Base-by-base conservation (phyloP, 306 rosid species). In the Malus fusca region DNA sequence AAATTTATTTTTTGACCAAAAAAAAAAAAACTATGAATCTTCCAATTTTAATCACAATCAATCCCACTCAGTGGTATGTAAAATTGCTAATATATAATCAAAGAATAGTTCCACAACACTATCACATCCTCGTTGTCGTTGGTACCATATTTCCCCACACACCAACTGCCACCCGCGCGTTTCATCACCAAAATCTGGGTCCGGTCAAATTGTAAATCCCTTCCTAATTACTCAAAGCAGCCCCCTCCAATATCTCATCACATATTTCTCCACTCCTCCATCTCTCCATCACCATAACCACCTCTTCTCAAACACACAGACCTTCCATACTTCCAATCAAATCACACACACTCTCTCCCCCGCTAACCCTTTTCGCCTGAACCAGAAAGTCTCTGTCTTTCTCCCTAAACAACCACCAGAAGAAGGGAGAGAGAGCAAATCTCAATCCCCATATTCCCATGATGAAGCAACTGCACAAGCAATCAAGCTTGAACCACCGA, bases 381-480 rank as follows among this genome's bases (percentile, higher is more conserved):
- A 14, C 40, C 66, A 13, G 37, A 61, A 61, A 61, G 66, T 61
- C 37, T 61, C 11, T 14, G 21, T 14, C 66, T 26, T 61, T 62
- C 33, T 62, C 31, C 44, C 61, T 28, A 52, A 30, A 15, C 56
- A 64, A 37, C 37, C 37, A 30, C 30, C 37, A 37, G 52, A 21
- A 25, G 37, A 25, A 69, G 15, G 26, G 37, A 43, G 14, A 26
- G 14, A 25, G 42, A 46, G 40, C 3, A 3, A 66, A 61, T 23
- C 31, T 22, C 33, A 61, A 59, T 61, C 42, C 48, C 72, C 1
- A 44, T n/a, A 13, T 69, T 11, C 6, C 21, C 56, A 87, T 69
- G 35, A 89, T 90, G 91, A 94, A 91, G 68, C 97, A 87, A 64
- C 63, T 93, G 18, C 88, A 90, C 87, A 90, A 88, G 82, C 97